Evolutionary conservation across 2,329 filamentous ascomycete species (phyloP).

Genomic region (Aspergillus sp.): DNA sequence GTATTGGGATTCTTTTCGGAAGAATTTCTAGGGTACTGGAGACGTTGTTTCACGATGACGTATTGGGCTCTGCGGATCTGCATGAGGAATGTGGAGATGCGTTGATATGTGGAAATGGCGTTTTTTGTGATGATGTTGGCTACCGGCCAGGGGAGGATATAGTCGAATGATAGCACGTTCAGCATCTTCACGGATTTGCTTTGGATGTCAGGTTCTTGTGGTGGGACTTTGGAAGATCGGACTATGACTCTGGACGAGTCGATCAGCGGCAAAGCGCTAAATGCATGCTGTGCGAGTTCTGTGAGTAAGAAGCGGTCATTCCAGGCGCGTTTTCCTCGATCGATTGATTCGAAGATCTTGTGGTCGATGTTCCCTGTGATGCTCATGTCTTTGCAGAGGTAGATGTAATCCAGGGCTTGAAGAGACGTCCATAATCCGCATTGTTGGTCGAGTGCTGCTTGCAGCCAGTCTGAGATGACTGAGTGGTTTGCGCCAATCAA

Average conservation of each 20-base stretch:
- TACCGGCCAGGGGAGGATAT: conserved; percentile 59
- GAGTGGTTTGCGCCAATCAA: conserved; percentile 73
- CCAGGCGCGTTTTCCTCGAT: conserved; percentile 57
- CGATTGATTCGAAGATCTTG: conserved; percentile 68
- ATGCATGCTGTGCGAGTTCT: conserved; percentile 67
- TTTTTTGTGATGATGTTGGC: conserved; percentile 66
- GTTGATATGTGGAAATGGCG: conserved; percentile 61
- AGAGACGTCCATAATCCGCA: conserved; percentile 63
- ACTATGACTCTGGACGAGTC: conserved; percentile 59
- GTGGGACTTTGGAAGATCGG: conserved; percentile 38
- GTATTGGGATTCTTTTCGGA: conserved; percentile 34
- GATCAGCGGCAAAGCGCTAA: conserved; percentile 47
- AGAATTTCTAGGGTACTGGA: conserved; percentile 22
- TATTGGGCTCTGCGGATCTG: conserved; percentile 68
- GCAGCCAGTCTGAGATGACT: conserved; percentile 60
- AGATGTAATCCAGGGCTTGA: conserved; percentile 62
- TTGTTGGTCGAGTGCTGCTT: conserved; percentile 58
- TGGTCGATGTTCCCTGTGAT: conserved; percentile 59
- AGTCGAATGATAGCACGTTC: conserved; percentile 58
- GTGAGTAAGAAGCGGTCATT: conserved; percentile 75
- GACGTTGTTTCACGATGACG: conserved; percentile 51
- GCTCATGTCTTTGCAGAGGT: conserved; percentile 68
- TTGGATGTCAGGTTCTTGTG: conserved; percentile 38
- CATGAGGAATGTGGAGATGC: conserved; percentile 66
- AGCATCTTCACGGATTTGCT: conserved; percentile 58